phyloP scores from a whole-genome alignment of 2,329 filamentous ascomycete genomes.

The Dryadomyces sulphureus region DNA sequence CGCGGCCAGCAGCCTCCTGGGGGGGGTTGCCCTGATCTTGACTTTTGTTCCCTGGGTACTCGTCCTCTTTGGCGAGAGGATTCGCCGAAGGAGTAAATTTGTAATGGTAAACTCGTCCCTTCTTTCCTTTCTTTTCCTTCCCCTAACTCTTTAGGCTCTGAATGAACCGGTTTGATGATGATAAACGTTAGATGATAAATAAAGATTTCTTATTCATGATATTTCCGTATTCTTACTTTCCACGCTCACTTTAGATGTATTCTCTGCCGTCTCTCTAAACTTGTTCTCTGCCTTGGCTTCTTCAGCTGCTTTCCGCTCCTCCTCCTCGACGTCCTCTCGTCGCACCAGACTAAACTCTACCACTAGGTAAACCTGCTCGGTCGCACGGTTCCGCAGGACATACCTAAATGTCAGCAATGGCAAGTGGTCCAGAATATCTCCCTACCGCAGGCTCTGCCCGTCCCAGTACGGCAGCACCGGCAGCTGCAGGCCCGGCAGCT shows the following conservation, averaged over 20 bases:
- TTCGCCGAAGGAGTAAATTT: conserved; percentile 63
- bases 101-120: conserved; percentile 36
- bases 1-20: conserved; percentile 59
- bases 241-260: too few species aligned
- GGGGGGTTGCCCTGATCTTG: conserved; percentile 52
- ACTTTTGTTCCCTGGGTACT: conserved; percentile 81
- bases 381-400: conserved; percentile 68
- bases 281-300: conserved; percentile 26
- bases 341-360: conserved; percentile 61
- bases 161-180: neutral
- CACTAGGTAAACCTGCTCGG: conserved; percentile 63
- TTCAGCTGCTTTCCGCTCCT: conserved; percentile 40
- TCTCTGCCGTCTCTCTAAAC: too few species aligned
- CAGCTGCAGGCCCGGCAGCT: conserved; percentile 57
- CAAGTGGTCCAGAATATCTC: conserved; percentile 2
- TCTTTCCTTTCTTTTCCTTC: neutral
- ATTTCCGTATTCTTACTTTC: too few species aligned
- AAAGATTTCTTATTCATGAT: neutral
- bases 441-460: conserved; percentile 60
- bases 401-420: conserved; percentile 43
- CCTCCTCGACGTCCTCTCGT: conserved; percentile 35
- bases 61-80: conserved; percentile 61
- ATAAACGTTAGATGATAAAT: neutral
- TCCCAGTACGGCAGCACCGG: conserved; percentile 70
- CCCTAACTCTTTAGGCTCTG: neutral